phyloP scores from a whole-genome alignment of 1,284 basidiomycete species.

The Anthracocystis panici-leucophaei region DNA sequence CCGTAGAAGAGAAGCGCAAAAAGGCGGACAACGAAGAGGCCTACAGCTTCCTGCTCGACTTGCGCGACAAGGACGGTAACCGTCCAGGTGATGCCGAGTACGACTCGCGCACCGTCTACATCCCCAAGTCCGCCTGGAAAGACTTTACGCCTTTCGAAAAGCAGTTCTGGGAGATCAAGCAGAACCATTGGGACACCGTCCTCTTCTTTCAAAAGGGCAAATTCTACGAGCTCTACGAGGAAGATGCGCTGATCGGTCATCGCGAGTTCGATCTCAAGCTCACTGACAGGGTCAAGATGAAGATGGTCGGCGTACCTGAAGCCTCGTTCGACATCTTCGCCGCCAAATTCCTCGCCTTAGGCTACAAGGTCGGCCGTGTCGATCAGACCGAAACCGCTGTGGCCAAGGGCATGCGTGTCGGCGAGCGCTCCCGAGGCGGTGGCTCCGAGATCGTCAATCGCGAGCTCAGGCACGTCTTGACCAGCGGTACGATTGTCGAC shows the following conservation, averaged over 20 bases:
- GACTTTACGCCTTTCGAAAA: slow-evolving; percentile 95
- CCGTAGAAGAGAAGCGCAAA: slow-evolving; percentile 71
- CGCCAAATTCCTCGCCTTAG: slow-evolving; percentile 74
- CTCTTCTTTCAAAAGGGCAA: slow-evolving; percentile 96
- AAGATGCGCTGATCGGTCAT: slow-evolving; percentile 69
- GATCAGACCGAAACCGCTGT: slow-evolving; percentile 95
- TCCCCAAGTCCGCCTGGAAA: slow-evolving; percentile 83
- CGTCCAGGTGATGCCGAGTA: slow-evolving; percentile 86
- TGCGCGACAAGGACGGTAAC: slow-evolving; percentile 85
- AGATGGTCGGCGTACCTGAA: slow-evolving; percentile 93
- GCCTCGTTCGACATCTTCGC: slow-evolving; percentile 80
- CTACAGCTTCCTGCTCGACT: slow-evolving; percentile 83
- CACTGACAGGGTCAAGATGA: slow-evolving; percentile 95
- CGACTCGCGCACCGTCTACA: slow-evolving; percentile 87
- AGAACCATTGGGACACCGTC: slow-evolving; percentile 74
- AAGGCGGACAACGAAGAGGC: slow-evolving; percentile 85
- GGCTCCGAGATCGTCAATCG: slow-evolving; percentile 73
- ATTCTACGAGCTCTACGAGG: slow-evolving; percentile 70
- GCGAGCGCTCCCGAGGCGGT: slow-evolving; percentile 71
- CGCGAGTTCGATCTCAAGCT: slow-evolving; percentile 72
- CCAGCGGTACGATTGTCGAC: slow-evolving; percentile 95
- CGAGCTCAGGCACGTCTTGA: slow-evolving; percentile 94
- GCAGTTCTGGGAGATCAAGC: slow-evolving; percentile 69
- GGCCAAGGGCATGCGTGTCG: slow-evolving; percentile 75
- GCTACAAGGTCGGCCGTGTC: slow-evolving; percentile 94